phyloP scores from a whole-genome alignment of 2,329 filamentous ascomycete genomes.

The Penicillium sp. region DNA sequence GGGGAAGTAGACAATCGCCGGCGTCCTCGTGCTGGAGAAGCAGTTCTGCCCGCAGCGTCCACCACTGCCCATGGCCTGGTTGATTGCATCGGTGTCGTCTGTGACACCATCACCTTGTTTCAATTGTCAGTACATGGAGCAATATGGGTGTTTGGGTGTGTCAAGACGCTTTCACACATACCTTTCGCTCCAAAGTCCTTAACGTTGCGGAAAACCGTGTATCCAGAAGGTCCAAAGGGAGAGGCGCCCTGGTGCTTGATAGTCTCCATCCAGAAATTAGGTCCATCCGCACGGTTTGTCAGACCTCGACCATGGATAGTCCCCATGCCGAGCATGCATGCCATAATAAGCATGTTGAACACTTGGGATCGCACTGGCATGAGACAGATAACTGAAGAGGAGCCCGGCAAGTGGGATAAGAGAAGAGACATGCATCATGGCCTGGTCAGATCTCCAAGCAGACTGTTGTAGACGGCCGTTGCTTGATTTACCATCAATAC shows the following conservation, averaged over 20 bases:
- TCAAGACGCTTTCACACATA: background rate
- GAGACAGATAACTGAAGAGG: background rate
- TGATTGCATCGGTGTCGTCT: conserved; percentile 12
- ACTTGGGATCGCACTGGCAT: background rate
- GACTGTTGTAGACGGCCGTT: background rate
- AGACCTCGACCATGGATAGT: background rate
- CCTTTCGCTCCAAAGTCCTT: conserved; percentile 20
- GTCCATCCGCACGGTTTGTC: background rate
- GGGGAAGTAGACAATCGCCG: conserved; percentile 58
- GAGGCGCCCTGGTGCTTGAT: background rate
- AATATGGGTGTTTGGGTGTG: background rate
- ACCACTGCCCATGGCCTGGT: conserved; percentile 14
- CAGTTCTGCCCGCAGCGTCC: background rate
- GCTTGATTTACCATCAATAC: background rate
- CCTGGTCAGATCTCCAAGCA: background rate
- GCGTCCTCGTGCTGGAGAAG: background rate
- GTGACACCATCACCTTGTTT: conserved; percentile 16
- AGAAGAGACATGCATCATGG: background rate
- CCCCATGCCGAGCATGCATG: background rate
- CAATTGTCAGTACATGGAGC: background rate
- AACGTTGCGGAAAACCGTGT: conserved; percentile 11
- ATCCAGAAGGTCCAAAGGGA: background rate
- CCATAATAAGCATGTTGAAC: background rate
- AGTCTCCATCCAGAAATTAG: background rate
- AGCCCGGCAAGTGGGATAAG: background rate